Percentiles rank a stretch among this genome's conserved stretches.
Conservation (phyloP, 208 protist genomes). For the Crithidia bombi region DNA sequence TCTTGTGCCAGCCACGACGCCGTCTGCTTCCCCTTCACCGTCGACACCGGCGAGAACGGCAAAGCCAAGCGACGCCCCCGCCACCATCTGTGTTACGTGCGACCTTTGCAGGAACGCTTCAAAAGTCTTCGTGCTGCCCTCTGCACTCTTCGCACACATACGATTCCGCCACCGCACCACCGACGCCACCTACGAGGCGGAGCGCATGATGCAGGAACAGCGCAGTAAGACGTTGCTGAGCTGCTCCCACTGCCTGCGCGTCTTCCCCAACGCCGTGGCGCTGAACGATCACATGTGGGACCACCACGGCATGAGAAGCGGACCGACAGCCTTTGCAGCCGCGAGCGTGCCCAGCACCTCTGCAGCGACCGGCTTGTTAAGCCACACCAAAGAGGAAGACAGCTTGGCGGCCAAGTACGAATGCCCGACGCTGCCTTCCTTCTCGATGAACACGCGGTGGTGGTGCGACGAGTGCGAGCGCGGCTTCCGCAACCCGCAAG, state of each 20-base stretch:
- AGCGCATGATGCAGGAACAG: slow-evolving; percentile 65
- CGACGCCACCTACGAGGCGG: slow-evolving; percentile 76
- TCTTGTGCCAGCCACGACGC: neutral
- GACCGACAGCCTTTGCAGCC: neutral
- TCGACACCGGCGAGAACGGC: neutral
- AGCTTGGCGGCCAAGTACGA: neutral
- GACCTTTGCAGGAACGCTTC: slow-evolving; percentile 55
- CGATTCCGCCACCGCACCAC: slow-evolving; percentile 81
- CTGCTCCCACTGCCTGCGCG: slow-evolving; percentile 60
- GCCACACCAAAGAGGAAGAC: too few species aligned
- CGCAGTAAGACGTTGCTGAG: slow-evolving; percentile 25
- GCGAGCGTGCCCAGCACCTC: neutral
- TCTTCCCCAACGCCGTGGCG: slow-evolving; percentile 34
- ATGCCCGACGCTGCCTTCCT: slow-evolving; percentile 8
- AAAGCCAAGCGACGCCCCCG: slow-evolving; percentile 5
- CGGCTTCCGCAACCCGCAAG: slow-evolving; percentile 59
- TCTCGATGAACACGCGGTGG: slow-evolving; percentile 44
- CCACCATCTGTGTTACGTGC: slow-evolving; percentile 48
- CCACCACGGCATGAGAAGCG: slow-evolving; percentile 33
- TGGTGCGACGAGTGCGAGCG: slow-evolving; percentile 86
- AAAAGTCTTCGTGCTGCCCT: slow-evolving; percentile 77
- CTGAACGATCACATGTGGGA: slow-evolving; percentile 53
- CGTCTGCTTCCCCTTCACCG: neutral
- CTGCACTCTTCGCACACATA: slow-evolving; percentile 85
- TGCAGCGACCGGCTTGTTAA: too few species aligned